Percentiles rank a stretch among this genome's conserved stretches.
Conservation (phyloP, 2,329 filamentous ascomycete genomes). For the Talaromyces amestolkiae region DNA sequence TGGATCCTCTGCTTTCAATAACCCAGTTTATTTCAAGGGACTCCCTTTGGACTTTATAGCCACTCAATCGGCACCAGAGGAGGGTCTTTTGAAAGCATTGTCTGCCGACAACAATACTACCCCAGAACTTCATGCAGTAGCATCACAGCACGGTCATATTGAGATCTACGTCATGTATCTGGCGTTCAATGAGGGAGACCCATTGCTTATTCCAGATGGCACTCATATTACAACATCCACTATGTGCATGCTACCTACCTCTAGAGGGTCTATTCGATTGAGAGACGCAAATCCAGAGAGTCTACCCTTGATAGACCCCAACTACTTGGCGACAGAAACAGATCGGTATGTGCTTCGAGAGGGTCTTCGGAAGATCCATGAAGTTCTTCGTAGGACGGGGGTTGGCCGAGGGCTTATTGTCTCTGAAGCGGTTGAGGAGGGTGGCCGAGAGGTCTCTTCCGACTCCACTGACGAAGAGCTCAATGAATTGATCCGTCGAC, state of each 20-base stretch:
- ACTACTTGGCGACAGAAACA: conserved; percentile 20
- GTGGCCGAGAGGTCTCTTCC: background rate
- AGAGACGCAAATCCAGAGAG: conserved; percentile 9
- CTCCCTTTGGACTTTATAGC: conserved; percentile 7
- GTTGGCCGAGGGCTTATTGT: conserved; percentile 12
- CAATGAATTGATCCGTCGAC: background rate
- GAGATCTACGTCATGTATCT: conserved; percentile 8
- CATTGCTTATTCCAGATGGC: conserved; percentile 3
- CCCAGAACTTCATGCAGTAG: background rate
- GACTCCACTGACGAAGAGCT: conserved; percentile 12
- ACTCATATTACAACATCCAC: conserved; percentile 8
- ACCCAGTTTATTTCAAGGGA: background rate
- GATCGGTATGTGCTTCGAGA: conserved; percentile 17
- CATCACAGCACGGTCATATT: background rate
- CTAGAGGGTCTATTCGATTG: conserved; percentile 8
- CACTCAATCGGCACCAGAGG: conserved; percentile 4
- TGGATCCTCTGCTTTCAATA: conserved; percentile 9
- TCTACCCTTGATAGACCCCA: conserved; percentile 16
- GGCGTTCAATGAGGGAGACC: background rate
- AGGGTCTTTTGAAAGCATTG: conserved; percentile 7
- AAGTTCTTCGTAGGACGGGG: conserved; percentile 12
- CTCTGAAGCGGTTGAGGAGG: conserved; percentile 14
- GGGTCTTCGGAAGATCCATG: conserved; percentile 13
- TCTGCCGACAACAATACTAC: background rate
- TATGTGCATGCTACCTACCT: conserved; percentile 4